Base-by-base conservation (phyloP, 1,284 basidiomycete species). In the Austroboletus niveus region DNA sequence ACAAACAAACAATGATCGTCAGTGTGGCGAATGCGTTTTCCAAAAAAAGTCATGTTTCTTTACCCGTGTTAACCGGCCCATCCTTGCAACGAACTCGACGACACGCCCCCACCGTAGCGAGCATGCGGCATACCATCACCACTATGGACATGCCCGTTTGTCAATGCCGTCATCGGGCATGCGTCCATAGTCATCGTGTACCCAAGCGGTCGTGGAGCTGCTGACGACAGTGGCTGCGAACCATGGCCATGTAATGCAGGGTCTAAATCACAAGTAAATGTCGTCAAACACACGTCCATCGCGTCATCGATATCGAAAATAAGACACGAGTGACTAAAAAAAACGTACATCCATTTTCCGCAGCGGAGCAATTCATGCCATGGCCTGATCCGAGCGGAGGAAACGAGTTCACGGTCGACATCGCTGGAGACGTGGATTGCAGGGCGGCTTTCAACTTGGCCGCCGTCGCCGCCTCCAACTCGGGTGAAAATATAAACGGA, bases 401-500 rank as follows among this genome's bases (percentile, higher is more conserved):
- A 11, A 59, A 54, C n/a, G 46, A 4, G 15, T 20, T 24, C 32
- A 24, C 8, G 3, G 27, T 12, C 5, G 49, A 35, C 27, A 56
- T 38, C 5, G 47, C 29, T 0, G 60, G 52, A 1, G 50, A 31
- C 5, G 61, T 54, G 2, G 45, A 60, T 39, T 67, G 65, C 17
- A 66, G 27, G 1, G 45, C 66, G 1, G 65, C 64, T 34, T 68
- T 53, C 9, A 69, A 45, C 17, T 55, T 66, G 20, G 64, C 64
- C 5, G 64, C 62, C 2, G 64, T 65, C 1, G 48, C 67, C 8
- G 65, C 64, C 50, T 68, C 64, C 4, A 68, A 56, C 20, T 66
- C 65, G 1, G 65, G 49, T 1, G 67, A 69, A 30, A 69, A 66
- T 8, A 66, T 65, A n/a, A 66, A 66, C 0, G 67, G 64, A 5